Base-by-base conservation (phyloP, 345 rosid genomes). In the Lumnitzera racemosa region DNA sequence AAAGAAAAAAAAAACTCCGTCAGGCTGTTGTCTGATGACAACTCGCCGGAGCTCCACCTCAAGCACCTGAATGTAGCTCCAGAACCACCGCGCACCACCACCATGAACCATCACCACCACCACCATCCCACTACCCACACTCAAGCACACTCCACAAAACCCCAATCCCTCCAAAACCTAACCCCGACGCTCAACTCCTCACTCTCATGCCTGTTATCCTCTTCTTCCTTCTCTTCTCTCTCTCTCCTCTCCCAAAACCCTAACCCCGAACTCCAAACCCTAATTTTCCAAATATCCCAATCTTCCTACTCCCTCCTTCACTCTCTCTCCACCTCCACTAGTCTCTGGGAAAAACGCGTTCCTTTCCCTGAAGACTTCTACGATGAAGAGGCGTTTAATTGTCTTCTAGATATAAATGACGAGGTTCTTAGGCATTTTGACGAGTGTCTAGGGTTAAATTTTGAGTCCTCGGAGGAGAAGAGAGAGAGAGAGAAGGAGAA, bases 391-490 rank as follows among this genome's bases (percentile, higher is more conserved):
- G 80, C 79, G n/a, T 83, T 74, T 61, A 87, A 94, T 58, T 86
- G 95, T 95, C 78, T 88, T 12, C 81, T 82, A 43, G 70, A 75
- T 51, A 72, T 84, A 6, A 88, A 83, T 70, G 99, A 90, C 72
- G 90, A 85, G 47, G 62, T 78, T 29, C 66, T 81, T 11, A 95
- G 90, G 82, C 80, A 76, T 47, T 76, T 90, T 12, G 95, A 94
- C 57, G 68, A 36, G 43, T 36, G 43, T 36, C 7, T 36, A 36
- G 43, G 43, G 43, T 36, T 36, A 36, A 36, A 36, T 1, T 36
- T 36, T 36, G 43, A 36, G 43, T 36, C 61, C 46, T 84, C 86
- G 0, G 29, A 77, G 12, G 90, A 86, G 29, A 95, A 90, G 49
- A 81, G 79, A 15, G 57, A 72, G 73, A 73, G 54, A 59, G 10